Base-by-base conservation (phyloP, 2,329 filamentous ascomycete species). In the Colletotrichum neosansevieriae region DNA sequence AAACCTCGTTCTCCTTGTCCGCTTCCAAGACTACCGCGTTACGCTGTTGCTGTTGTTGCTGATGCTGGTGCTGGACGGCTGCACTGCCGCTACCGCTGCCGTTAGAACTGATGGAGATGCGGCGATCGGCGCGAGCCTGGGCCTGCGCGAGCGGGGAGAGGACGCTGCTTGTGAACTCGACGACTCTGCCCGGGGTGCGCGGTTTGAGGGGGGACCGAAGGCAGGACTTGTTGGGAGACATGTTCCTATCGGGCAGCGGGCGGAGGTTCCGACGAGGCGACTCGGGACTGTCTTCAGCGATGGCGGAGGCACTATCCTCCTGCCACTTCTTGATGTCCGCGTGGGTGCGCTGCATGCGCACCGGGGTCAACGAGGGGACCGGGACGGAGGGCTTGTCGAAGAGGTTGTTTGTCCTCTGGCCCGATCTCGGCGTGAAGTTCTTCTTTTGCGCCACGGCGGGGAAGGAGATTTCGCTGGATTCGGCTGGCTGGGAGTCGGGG, bases 141-240 rank as follows among this genome's bases (percentile, higher is more conserved):
- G 79, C 80, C 70, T 85, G 82, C 10, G 81, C 79, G 1, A 80
- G 72, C 1, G 84, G 83, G 3, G 83, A 84, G 6, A 84, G 75
- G 1, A 83, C 82, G 74, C 80, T 85, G 75, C 82, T 84, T 0
- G 84, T 84, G 71, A 89, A 89, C 65, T 87, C 86, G 13, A 89
- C 87, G 0, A 89, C 84, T 0, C 85, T 83, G 4, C 87, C 87
- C 0, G 85, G 86, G 2, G 85, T 88, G 69, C 83, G 87, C 3
- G 85, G 83, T 72, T 89, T 89, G 17, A 87, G 74, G 0, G 86
- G 85, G 4, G 87, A 88, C 17, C 87, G 83, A 24, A 89, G 76
- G 71, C 82, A 86, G 1, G 87, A 89, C 73, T 89, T 89, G 9
- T 76, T 80, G 0, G 87, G 87, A 1, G 86, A 89, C 4, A 83